phyloP scores from a whole-genome alignment of 306 rosid species.

The Hippophae rhamnoides region DNA sequence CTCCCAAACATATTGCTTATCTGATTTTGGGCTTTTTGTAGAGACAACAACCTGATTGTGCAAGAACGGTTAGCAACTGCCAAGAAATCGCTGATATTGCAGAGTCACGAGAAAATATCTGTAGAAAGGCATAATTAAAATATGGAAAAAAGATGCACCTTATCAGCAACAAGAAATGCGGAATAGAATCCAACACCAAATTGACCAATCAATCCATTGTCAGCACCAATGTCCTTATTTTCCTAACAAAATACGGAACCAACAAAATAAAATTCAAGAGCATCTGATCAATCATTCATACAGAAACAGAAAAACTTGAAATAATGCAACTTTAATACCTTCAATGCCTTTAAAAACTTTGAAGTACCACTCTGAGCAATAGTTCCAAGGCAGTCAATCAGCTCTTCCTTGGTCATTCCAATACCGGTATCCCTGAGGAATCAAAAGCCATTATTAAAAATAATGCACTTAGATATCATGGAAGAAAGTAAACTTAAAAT shows the following conservation, averaged over 20 bases:
- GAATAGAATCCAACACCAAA: constrained; percentile 99
- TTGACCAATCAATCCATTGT: constrained; percentile 86
- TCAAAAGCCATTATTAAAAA: constrained; percentile 1
- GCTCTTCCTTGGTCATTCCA: constrained; percentile 94
- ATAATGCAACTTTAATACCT: constrained; percentile 35
- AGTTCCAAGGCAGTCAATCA: constrained; percentile 95
- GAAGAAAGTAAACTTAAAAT: neutral
- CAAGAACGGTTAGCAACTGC: constrained; percentile 1
- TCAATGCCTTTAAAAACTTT: constrained; percentile 79
- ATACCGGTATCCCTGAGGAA: constrained; percentile 76
- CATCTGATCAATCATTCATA: neutral
- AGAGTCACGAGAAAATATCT: constrained; percentile 1
- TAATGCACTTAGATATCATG: constrained; percentile 2
- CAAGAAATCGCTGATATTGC: neutral
- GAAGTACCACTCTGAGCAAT: constrained; percentile 99
- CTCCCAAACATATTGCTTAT: constrained; percentile 89
- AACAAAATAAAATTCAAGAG: neutral
- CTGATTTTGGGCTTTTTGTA: constrained; percentile 91
- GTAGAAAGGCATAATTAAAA: neutral
- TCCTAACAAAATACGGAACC: constrained; percentile 37
- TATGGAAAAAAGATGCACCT: constrained; percentile 35
- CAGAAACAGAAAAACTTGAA: neutral
- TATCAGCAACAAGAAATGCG: constrained; percentile 93
- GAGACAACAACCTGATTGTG: constrained; percentile 71
- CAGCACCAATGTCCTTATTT: constrained; percentile 83